Conservation (phyloP, 441 rosid species). For the Brassica balearica region DNA sequence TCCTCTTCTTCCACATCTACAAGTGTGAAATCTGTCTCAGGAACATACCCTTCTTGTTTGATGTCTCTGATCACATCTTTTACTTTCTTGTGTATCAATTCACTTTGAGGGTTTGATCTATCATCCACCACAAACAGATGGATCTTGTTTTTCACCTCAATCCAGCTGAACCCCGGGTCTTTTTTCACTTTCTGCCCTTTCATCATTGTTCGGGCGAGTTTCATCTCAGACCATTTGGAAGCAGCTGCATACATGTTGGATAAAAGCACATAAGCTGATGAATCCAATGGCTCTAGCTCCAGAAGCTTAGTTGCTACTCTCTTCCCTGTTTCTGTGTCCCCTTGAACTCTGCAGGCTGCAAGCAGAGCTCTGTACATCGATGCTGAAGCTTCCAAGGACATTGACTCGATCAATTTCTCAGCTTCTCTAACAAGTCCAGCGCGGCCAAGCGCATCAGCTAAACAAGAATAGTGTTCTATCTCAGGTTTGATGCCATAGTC, state of each 20-base stretch:
- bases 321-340: background rate
- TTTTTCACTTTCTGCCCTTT: background rate
- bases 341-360: conserved; percentile 1
- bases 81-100: background rate
- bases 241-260: background rate
- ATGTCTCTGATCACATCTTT: background rate
- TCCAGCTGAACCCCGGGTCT: background rate
- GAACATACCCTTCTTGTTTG: conserved; percentile 3
- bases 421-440: background rate
- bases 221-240: conserved; percentile 5
- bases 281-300: background rate
- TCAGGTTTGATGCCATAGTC: background rate
- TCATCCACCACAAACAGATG: background rate
- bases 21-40: background rate
- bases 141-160: background rate
- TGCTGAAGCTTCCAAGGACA: conserved; percentile 6
- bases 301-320: background rate
- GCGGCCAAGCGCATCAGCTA: background rate
- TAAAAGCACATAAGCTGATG: background rate
- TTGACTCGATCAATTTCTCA: background rate
- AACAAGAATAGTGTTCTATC: background rate
- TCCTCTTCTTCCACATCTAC: conserved; percentile 4
- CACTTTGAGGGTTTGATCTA: background rate
- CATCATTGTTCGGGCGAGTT: background rate
- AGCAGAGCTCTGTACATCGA: conserved; percentile 1